phyloP scores from a whole-genome alignment of 176 grass and related monocot species.

The Oryza longistaminata region DNA sequence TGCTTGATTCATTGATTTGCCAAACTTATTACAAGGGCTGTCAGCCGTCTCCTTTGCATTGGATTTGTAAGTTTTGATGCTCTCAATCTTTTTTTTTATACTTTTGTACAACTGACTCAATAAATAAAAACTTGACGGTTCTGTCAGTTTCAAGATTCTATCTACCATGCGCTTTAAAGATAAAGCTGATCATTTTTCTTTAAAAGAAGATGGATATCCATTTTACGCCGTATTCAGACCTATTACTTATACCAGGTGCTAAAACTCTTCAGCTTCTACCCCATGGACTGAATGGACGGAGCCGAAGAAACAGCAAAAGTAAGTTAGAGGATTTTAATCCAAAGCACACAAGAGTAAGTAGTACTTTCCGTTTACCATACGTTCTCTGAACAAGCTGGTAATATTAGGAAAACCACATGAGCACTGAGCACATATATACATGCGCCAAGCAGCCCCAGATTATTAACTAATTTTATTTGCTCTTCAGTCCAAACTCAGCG shows the following conservation, averaged over 20 bases:
- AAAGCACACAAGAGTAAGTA: too few relatives aligned
- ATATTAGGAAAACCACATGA: too few relatives aligned
- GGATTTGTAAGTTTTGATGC: background rate
- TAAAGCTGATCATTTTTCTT: background rate
- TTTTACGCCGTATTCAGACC: background rate
- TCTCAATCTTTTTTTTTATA: background rate
- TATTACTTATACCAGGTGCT: too few relatives aligned
- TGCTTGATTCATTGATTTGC: background rate
- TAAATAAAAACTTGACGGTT: background rate
- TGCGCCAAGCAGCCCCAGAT: too few relatives aligned
- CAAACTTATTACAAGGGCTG: background rate
- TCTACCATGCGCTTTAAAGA: background rate
- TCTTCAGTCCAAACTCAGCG: too few relatives aligned
- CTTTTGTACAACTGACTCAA: background rate
- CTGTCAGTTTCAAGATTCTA: background rate
- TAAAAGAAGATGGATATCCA: too few relatives aligned
- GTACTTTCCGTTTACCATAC: too few relatives aligned
- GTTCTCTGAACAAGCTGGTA: too few relatives aligned
- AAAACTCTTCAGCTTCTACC: too few relatives aligned
- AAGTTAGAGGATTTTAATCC: too few relatives aligned
- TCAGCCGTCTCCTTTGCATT: background rate
- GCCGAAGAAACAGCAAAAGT: background rate
- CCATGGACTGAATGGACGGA: background rate
- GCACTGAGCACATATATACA: too few relatives aligned
- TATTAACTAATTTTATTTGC: too few relatives aligned